Percentiles rank a stretch among this genome's conserved stretches.
Conservation (phyloP, 1,284 basidiomycete genomes). For the Irpex rosettiformis region DNA sequence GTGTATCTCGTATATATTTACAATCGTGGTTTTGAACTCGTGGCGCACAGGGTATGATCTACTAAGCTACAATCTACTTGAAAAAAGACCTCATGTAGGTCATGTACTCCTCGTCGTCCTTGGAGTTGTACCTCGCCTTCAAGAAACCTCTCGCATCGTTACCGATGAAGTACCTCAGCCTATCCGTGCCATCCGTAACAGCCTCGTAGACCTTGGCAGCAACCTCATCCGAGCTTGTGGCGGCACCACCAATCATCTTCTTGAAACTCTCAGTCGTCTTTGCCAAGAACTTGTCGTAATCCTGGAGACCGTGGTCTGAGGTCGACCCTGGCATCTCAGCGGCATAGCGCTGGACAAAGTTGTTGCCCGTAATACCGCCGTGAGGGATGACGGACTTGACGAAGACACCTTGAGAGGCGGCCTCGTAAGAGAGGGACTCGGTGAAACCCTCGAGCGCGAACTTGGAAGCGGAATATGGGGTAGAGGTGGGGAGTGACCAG, state of each 20-base stretch:
- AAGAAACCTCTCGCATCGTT: constrained; percentile 5
- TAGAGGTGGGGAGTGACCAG: constrained; percentile 2
- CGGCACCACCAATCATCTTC: constrained; percentile 5
- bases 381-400: constrained; percentile 9
- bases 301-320: neutral
- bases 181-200: constrained; percentile 9
- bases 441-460: constrained; percentile 6
- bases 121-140: constrained; percentile 5
- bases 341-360: constrained; percentile 1
- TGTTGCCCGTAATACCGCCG: constrained; percentile 3
- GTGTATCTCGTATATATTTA: too few relatives aligned
- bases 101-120: constrained; percentile 7
- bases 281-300: constrained; percentile 1
- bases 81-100: constrained; percentile 7
- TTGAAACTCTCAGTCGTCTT: constrained; percentile 1
- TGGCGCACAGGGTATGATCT: too few relatives aligned
- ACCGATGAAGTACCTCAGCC: constrained; percentile 5
- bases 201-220: constrained; percentile 1
- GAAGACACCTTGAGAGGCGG: constrained; percentile 5
- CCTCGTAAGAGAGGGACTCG: constrained; percentile 5
- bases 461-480: constrained; percentile 1
- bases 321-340: constrained; percentile 1
- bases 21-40: too few relatives aligned
- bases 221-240: constrained; percentile 3
- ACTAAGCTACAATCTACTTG: neutral